phyloP scores from a whole-genome alignment of 352 stramenopile species.

The Globisporangium iwayamae region DNA sequence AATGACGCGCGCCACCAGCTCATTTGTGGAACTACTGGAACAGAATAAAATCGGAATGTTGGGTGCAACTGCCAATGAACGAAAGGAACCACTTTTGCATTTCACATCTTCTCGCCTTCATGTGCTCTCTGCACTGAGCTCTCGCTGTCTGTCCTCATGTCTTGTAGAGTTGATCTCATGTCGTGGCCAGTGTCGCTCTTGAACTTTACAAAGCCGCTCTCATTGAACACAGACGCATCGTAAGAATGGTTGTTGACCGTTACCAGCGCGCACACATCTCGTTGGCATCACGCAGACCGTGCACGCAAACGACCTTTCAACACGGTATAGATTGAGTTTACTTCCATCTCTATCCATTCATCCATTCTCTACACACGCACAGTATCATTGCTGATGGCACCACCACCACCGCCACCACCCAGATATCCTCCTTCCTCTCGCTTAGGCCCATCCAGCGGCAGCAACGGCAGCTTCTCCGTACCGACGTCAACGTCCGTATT shows the following conservation, averaged over 20 bases:
- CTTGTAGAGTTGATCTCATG: background rate
- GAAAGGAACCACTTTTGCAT: conserved; percentile 14
- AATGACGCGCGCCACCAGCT: conserved; percentile 25
- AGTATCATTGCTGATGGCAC: conserved; percentile 7
- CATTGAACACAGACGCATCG: background rate
- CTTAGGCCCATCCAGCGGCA: conserved; percentile 12
- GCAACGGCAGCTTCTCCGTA: conserved; percentile 44
- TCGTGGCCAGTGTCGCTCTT: background rate
- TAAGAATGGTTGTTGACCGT: too few relatives aligned
- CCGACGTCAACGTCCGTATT: conserved; percentile 6
- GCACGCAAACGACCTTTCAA: background rate
- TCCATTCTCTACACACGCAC: conserved; percentile 19
- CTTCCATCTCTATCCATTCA: background rate
- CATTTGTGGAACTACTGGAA: conserved; percentile 64
- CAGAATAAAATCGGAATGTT: conserved; percentile 41
- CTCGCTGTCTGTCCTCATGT: background rate
- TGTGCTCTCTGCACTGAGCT: background rate
- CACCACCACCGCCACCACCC: conserved; percentile 16
- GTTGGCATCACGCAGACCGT: background rate
- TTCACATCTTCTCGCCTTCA: background rate
- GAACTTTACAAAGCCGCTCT: conserved; percentile 11
- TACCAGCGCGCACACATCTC: background rate
- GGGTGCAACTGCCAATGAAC: conserved; percentile 18
- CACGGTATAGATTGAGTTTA: background rate
- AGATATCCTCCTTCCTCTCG: background rate